These are phyloP conservation scores for Pouteria campechiana DNA, from an alignment of 179 eudicot species.

Conservation along the genomic window DNA sequence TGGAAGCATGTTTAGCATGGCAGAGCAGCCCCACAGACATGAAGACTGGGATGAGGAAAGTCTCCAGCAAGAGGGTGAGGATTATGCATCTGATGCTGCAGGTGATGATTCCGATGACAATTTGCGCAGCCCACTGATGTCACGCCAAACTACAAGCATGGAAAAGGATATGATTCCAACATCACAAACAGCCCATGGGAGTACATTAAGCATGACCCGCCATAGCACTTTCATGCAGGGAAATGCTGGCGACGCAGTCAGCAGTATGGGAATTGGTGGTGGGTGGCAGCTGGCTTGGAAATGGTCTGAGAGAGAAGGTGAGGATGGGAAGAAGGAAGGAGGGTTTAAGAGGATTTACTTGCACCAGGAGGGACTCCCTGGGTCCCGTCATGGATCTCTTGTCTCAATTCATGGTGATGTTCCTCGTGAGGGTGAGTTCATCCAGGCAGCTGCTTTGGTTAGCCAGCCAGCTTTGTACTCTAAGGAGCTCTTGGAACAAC, in stretches of 20 bases:
- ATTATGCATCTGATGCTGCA: slow-evolving; percentile 22
- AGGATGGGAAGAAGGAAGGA: slow-evolving; percentile 49
- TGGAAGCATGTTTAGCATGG: slow-evolving; percentile 64
- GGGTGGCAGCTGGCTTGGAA: slow-evolving; percentile 84
- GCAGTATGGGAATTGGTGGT: slow-evolving; percentile 66
- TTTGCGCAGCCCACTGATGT: slow-evolving; percentile 53
- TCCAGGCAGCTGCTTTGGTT: slow-evolving; percentile 59
- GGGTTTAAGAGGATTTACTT: slow-evolving; percentile 68
- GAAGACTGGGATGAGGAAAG: slow-evolving; percentile 78
- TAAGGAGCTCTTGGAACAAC: slow-evolving; percentile 41
- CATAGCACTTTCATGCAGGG: slow-evolving; percentile 53
- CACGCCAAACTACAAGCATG: slow-evolving; percentile 46
- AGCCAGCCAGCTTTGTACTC: slow-evolving; percentile 44
- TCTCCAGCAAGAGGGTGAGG: slow-evolving; percentile 38
- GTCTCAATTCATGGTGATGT: slow-evolving; percentile 46
- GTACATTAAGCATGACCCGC: slow-evolving; percentile 27
- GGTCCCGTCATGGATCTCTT: slow-evolving; percentile 51
- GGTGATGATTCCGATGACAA: slow-evolving; percentile 48
- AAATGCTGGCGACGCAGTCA: slow-evolving; percentile 36
- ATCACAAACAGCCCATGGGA: slow-evolving; percentile 32
- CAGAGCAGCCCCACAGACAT: slow-evolving; percentile 24
- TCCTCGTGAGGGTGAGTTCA: slow-evolving; percentile 29
- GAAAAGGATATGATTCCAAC: slow-evolving; percentile 34
- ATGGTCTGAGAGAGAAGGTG: slow-evolving; percentile 53
- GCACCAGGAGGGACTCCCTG: slow-evolving; percentile 41